Percentiles rank a stretch among this genome's conserved stretches.
Evolutionary conservation across 106 monocot genomes (phyloP).

Genomic region (Amphibolis antarctica): DNA sequence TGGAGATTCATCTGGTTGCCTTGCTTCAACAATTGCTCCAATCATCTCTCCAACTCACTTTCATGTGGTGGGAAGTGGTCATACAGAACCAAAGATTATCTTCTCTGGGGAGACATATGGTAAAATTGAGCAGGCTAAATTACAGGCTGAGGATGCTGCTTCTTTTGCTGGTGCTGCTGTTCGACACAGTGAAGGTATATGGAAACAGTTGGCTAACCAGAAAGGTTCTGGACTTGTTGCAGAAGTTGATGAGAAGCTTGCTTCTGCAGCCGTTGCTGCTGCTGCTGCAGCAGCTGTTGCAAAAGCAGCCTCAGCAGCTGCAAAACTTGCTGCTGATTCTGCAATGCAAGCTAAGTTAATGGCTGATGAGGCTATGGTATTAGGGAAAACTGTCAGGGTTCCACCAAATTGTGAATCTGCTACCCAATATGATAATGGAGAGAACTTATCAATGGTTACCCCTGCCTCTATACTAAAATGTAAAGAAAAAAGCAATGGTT

Average conservation of each 20-base stretch:
- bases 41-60: conserved; percentile 25
- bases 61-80: conserved; percentile 20
- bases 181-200: conserved; percentile 54
- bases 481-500: conserved; percentile 36
- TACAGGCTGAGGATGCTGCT: conserved; percentile 78
- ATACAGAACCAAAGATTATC: conserved; percentile 28
- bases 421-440: conserved; percentile 18
- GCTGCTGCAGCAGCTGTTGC: conserved; percentile 81
- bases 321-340: conserved; percentile 75
- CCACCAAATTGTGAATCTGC: conserved; percentile 12
- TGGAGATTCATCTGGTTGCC: conserved; percentile 13
- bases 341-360: conserved; percentile 87
- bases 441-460: conserved; percentile 19
- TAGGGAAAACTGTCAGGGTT: conserved; percentile 10
- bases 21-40: conserved; percentile 17
- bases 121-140: conserved; percentile 69
- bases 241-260: conserved; percentile 61
- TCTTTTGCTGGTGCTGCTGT: conserved; percentile 54
- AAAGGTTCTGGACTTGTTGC: conserved; percentile 36
- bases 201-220: conserved; percentile 49
- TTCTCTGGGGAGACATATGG: conserved; percentile 48
- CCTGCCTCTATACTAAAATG: conserved; percentile 41
- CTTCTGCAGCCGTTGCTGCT: conserved; percentile 78
- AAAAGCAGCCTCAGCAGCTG: conserved; percentile 85
- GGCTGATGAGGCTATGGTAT: conserved; percentile 62